phyloP scores from a whole-genome alignment of 768 basidiomycete genomes.

The Suillus clintonianus region DNA sequence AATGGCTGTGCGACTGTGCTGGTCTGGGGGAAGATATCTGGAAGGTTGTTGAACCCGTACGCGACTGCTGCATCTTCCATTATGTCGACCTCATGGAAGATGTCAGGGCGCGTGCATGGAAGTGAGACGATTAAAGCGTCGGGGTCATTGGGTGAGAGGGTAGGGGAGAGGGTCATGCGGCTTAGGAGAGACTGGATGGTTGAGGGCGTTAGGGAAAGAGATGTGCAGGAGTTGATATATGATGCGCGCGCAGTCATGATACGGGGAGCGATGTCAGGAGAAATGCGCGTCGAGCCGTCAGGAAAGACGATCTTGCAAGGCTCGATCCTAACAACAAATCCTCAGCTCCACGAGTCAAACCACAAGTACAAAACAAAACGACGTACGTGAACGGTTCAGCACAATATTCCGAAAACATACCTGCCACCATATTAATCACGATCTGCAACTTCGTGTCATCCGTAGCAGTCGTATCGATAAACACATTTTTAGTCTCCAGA shows the following conservation, averaged over 20 bases:
- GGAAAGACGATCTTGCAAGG: slow-evolving; percentile 84
- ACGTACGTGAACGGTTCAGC: slow-evolving; percentile 88
- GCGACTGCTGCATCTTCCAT: slow-evolving; percentile 99
- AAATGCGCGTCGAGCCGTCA: slow-evolving; percentile 73
- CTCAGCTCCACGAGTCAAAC: background rate
- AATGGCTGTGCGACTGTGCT: slow-evolving; percentile 94
- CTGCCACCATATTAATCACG: slow-evolving; percentile 89
- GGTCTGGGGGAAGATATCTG: slow-evolving; percentile 87
- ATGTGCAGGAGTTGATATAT: slow-evolving; percentile 96
- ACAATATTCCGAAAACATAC: slow-evolving; percentile 99
- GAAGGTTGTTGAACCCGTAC: slow-evolving; percentile 96
- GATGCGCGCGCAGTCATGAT: slow-evolving; percentile 75
- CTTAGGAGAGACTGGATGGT: slow-evolving; percentile 74
- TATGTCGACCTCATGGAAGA: slow-evolving; percentile 96
- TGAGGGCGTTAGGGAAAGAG: slow-evolving; percentile 64
- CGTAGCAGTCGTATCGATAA: slow-evolving; percentile 96
- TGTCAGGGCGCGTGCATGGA: slow-evolving; percentile 96
- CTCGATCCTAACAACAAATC: slow-evolving; percentile 66
- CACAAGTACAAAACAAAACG: background rate
- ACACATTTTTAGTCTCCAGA: slow-evolving; percentile 88
- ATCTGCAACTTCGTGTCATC: slow-evolving; percentile 96
- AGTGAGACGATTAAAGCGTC: slow-evolving; percentile 79
- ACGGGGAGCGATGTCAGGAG: slow-evolving; percentile 79
- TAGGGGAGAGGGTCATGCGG: slow-evolving; percentile 77
- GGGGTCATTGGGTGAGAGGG: slow-evolving; percentile 51